Base-by-base conservation (phyloP, 2,329 filamentous ascomycete genomes). In the Neonectria neomacrospora region DNA sequence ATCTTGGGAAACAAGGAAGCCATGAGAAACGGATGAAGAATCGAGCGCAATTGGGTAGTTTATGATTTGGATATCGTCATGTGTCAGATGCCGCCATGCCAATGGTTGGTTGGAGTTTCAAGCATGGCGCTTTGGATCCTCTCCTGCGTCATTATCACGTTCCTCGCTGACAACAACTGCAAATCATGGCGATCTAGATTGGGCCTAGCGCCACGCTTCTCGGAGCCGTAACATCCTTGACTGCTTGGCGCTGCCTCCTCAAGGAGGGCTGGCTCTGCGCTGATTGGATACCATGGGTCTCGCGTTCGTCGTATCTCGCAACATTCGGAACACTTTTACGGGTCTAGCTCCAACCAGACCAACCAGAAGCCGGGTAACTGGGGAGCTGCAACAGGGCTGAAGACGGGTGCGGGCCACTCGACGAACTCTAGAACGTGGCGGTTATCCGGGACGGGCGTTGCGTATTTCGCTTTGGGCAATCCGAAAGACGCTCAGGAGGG, bases 301-400 rank as follows among this genome's bases (percentile, higher is more conserved):
- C 73, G 74, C 71, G 68, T 73, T 73, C 71, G 55, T 76, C 74
- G 74, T 76, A 74, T 76, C 73, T 55, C 55, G 44, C 60, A 23
- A 22, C 14, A 39, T 28, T 58, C 34, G 32, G 32, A 48, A n/a
- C 22, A n/a, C 1, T 6, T 3, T 1, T 20, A 63, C 63, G 69
- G 71, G 52, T 41, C 41, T 11, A 30, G 5, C 5, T 12, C 11
- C 5, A 1, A 2, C 2, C 9, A 2, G 30, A 23, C 71, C 69
- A 73, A 73, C 69, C 45, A 64, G 22, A 9, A 11, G 4, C 2
- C 39, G 32, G 37, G 37, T 41, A 6, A 8, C 10, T 5, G 34
- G 34, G 2, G 16, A n/a, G 32, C 18, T 6, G 44, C 37, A 23
- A 56, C 59, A 63, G 63, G 59, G 59, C 63, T 65, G 63, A 59